Evolutionary conservation across 2,329 filamentous ascomycete species (phyloP), one percentile per base, ranked within the genome.

Genomic region (Cercospora berteroae): DNA sequence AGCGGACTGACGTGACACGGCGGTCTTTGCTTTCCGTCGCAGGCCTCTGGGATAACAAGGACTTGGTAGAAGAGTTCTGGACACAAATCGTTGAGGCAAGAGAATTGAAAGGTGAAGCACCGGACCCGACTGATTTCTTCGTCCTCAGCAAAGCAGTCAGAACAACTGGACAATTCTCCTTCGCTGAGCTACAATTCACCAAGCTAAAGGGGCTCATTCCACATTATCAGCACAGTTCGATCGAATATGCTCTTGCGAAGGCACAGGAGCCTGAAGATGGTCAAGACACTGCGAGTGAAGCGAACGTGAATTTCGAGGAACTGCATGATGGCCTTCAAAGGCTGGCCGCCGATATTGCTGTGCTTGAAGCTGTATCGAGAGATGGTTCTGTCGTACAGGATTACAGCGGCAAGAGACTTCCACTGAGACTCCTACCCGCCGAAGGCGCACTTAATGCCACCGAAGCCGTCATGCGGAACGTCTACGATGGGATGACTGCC

Each of bases 401-500:
- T 71, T 74, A 82, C 42, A 73, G 69, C 16, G 67, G 73, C 3
- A 75, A 77, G 13, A 75, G 75, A 5, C 71, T 81, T 23, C 77
- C 79, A 18, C 79, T 81, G 74, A 77, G 75, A 27, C 67, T 82
- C 10, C 42, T 73, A 9, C 29, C 73, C 73, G 52, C 74, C 59
- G 69, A 23, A 8, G 42, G 59, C 5, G 62, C 69, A 5, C 52
- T 74, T 9, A 9, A 44, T 5, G 44, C 76, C 9, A 67, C 72
- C 3, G 69, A 77, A 13, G 66, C 73, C 9, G 73, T 79, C 16
- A 69, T 81, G 57, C 76, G 78, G 12, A 70, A 69, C 18, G 68
- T 84, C 0, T 84, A 84, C 72, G 80, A 83, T 67, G 79, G 81
- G 58, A 72, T 81, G 56, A 82, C 81, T 1, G 80, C 78, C 13